Conservation (phyloP, 2,329 filamentous ascomycete species). For the Sarocladiaceae sp. region DNA sequence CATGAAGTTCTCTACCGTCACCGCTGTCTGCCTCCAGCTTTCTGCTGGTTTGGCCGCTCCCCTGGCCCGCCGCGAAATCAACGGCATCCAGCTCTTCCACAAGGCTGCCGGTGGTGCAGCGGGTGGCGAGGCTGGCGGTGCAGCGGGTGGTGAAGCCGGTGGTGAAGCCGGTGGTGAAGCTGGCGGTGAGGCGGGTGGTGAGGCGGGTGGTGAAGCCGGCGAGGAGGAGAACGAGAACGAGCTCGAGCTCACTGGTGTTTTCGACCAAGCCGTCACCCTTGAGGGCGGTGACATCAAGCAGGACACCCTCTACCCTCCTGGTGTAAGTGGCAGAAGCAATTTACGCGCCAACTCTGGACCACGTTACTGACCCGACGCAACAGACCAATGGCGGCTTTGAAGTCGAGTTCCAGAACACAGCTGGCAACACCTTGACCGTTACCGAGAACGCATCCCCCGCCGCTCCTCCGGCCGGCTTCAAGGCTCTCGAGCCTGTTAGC, state of each 20-base stretch:
- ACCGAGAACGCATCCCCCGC: constrained; percentile 29
- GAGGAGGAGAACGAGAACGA: constrained; percentile 18
- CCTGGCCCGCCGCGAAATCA: not conserved
- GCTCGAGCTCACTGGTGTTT: constrained; percentile 23
- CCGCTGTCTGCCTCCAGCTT: constrained; percentile 3
- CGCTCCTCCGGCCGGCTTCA: constrained; percentile 27
- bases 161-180: constrained; percentile 3
- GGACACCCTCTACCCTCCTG: constrained; percentile 26
- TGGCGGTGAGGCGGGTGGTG: constrained; percentile 5
- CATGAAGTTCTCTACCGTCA: constrained; percentile 8
- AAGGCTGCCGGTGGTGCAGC: not conserved
- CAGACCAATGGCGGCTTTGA: constrained; percentile 28
- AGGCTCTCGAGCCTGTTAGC: constrained; percentile 28
- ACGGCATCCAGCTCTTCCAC: not conserved
- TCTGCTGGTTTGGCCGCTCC: constrained; percentile 7
- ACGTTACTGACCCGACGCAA: not conserved
- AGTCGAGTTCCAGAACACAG: constrained; percentile 30
- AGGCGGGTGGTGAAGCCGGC: constrained; percentile 10
- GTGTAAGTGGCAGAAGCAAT: constrained; percentile 22
- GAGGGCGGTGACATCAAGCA: constrained; percentile 25
- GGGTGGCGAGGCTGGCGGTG: constrained; percentile 7
- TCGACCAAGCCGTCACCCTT: constrained; percentile 22
- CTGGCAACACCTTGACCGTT: constrained; percentile 27
- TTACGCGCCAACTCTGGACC: not conserved
- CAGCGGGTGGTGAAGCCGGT: not conserved